Base-by-base conservation (phyloP, 106 monocot species). In the Xerophyta viscosa region DNA sequence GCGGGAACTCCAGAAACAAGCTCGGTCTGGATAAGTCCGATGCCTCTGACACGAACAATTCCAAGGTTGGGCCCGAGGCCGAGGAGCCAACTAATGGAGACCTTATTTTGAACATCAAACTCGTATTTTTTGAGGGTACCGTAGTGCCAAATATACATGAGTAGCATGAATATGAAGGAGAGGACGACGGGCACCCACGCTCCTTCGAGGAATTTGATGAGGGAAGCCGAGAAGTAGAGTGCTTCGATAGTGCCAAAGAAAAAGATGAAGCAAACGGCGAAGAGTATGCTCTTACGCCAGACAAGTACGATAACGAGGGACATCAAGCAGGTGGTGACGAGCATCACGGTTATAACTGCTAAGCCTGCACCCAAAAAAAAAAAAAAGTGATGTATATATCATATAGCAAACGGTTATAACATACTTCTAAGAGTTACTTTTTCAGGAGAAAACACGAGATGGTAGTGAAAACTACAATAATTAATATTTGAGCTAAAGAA, bases 291-390 rank as follows among this genome's bases (percentile, higher is more conserved):
- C 66, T 67, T 65, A 41, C 74, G 72, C 90, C 90, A 99, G 56
- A 81, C 82, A 2, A 99, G 62, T 21, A 99, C 83, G 29, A 99
- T 90, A 49, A 90, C 90, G 14, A 99, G 61, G 10, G 86, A 86
- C 98, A 90, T 99, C 57, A 99, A 54, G 48, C 98, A 99, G 45
- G 98, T 99, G 12, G 98, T 99, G 31, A 99, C 98, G 15, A 99
- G 72, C 98, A 99, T 99, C 24, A 99, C 98, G 0, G 90, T 80
- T 37, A 99, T 78, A 36, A 99, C 79, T 20, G 98, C 86, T 58
- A 99, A 77, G 0, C 98, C 86, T 90, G 68, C 48, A 22, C 14
- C 42, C 15, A 57, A 8, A 48, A 65, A 56, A 14, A 55, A 20
- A 9, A 31, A 29, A 15, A 39, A n/a, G n/a, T n/a, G n/a, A n/a